These are phyloP conservation scores for Mortierella sp. DNA, from an alignment of 371 early-diverging fungal species.

Conservation along the genomic window DNA sequence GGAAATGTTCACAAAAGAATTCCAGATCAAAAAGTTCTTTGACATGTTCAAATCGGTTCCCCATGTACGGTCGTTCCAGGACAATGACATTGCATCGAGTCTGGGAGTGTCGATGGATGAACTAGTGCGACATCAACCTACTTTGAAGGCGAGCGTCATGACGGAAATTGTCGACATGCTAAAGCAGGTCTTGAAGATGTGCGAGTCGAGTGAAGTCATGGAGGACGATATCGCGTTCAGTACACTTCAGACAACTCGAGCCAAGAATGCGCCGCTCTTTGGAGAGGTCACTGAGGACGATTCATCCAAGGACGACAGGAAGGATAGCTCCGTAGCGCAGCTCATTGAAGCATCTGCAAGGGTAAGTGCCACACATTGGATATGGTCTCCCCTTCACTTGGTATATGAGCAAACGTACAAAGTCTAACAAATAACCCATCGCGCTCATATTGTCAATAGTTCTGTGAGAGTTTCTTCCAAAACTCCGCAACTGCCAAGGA, in stretches of 20 bases:
- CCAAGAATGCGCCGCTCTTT: slow-evolving; percentile 30
- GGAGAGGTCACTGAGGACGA: slow-evolving; percentile 53
- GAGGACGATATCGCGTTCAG: slow-evolving; percentile 59
- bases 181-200: slow-evolving; percentile 56
- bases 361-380: too few species aligned
- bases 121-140: slow-evolving; percentile 95
- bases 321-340: slow-evolving; percentile 60
- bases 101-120: slow-evolving; percentile 94
- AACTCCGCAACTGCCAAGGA: slow-evolving; percentile 77
- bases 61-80: slow-evolving; percentile 80
- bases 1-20: slow-evolving; percentile 75
- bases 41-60: slow-evolving; percentile 78
- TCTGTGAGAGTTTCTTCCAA: slow-evolving; percentile 89
- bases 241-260: slow-evolving; percentile 44
- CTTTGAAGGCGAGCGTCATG: slow-evolving; percentile 76
- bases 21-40: slow-evolving; percentile 80
- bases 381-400: too few species aligned
- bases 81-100: slow-evolving; percentile 81
- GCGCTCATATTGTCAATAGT: slow-evolving; percentile 59
- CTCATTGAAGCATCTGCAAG: slow-evolving; percentile 63
- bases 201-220: slow-evolving; percentile 59
- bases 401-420: neutral
- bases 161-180: slow-evolving; percentile 75
- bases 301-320: slow-evolving; percentile 61
- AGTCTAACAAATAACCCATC: too few species aligned